These are phyloP conservation scores for Coffea eugenioides DNA, from an alignment of 257 asterid genomes.

Conservation along the genomic window DNA sequence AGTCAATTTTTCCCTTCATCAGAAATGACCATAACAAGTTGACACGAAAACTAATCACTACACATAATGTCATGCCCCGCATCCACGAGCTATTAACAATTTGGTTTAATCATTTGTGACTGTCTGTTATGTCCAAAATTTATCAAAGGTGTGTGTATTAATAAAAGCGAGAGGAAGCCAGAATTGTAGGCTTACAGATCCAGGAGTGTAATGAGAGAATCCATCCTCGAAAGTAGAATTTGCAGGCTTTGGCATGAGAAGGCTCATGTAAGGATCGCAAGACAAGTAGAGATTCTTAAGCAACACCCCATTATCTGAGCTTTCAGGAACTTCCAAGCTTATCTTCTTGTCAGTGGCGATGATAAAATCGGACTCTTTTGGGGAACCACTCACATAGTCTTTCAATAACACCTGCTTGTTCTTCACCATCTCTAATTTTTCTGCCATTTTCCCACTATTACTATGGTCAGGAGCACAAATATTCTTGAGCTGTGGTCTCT, in stretches of 20 bases:
- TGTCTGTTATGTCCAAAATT: too few species aligned
- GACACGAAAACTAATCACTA: too few species aligned
- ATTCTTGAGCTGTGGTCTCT: too few species aligned
- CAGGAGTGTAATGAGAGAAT: neutral
- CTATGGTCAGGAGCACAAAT: too few species aligned
- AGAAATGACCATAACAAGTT: too few species aligned
- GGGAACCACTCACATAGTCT: neutral
- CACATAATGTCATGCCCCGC: too few species aligned
- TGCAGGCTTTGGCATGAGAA: neutral
- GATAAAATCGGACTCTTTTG: slow-evolving; percentile 17
- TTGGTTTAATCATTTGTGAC: too few species aligned
- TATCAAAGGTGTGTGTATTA: too few species aligned
- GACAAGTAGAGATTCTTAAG: slow-evolving; percentile 13
- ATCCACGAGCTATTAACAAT: too few species aligned
- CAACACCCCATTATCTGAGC: slow-evolving; percentile 10
- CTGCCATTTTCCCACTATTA: neutral
- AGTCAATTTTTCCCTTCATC: too few species aligned
- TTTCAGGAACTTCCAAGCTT: slow-evolving; percentile 10
- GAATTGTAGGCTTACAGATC: slow-evolving; percentile 3
- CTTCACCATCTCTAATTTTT: neutral
- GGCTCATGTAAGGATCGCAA: neutral
- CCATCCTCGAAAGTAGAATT: too few species aligned
- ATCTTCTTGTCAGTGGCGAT: neutral
- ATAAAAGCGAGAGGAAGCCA: too few species aligned
- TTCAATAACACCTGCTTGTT: slow-evolving; percentile 14